Evolutionary conservation across 1,284 basidiomycete species (phyloP).

Genomic region (Farysia itapuensis): DNA sequence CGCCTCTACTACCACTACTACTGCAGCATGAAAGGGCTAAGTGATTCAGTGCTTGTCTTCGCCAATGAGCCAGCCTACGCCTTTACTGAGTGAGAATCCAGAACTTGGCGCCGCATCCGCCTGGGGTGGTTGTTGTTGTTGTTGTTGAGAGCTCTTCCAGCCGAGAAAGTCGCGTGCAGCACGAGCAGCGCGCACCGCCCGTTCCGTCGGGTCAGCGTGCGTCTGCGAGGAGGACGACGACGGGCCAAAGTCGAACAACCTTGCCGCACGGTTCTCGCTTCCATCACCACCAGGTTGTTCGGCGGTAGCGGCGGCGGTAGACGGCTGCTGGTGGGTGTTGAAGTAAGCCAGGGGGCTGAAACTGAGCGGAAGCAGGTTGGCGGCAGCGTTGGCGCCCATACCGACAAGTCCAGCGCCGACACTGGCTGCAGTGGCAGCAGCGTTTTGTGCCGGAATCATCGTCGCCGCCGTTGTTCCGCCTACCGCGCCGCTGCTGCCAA

Average conservation of each 20-base stretch:
- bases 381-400: slow-evolving; percentile 5
- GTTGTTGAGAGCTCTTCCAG: slow-evolving; percentile 15
- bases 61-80: slow-evolving; percentile 37
- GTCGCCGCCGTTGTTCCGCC: not conserved
- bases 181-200: slow-evolving; percentile 27
- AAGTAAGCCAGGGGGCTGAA: slow-evolving; percentile 23
- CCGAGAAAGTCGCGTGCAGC: slow-evolving; percentile 38
- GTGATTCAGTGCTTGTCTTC: slow-evolving; percentile 11
- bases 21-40: no score
- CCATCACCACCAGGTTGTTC: not conserved
- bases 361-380: slow-evolving; percentile 15
- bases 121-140: not conserved
- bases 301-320: not conserved
- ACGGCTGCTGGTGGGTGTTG: not conserved
- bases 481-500: not conserved
- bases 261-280: slow-evolving; percentile 13
- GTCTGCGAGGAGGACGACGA: not conserved
- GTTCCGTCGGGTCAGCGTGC: slow-evolving; percentile 16
- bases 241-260: slow-evolving; percentile 28
- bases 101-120: slow-evolving; percentile 4
- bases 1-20: no score
- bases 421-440: not conserved
- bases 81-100: slow-evolving; percentile 22
- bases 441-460: slow-evolving; percentile 3
- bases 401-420: slow-evolving; percentile 14